Evolutionary conservation across 306 rosid genomes (phyloP).

Genomic region (Cajanus cajan): DNA sequence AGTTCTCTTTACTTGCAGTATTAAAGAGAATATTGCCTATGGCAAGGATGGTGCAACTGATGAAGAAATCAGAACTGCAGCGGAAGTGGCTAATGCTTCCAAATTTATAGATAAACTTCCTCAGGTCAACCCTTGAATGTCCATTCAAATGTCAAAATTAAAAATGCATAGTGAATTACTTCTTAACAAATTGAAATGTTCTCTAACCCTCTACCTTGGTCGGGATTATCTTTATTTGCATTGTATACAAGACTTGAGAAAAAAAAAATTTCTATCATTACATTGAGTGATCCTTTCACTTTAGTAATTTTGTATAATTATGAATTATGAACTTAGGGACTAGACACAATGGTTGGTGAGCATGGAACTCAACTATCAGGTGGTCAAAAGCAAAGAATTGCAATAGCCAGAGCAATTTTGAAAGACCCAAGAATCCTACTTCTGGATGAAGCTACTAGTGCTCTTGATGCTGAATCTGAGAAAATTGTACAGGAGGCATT

Average conservation of each 20-base stretch:
- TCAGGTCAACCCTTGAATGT: conserved; percentile 15
- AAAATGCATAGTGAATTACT: neutral
- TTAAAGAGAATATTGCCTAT: conserved; percentile 72
- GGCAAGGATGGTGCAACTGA: conserved; percentile 68
- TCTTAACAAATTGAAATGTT: neutral
- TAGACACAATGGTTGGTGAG: conserved; percentile 68
- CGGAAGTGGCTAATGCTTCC: conserved; percentile 35
- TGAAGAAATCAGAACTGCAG: conserved; percentile 40
- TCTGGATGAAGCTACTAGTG: conserved; percentile 61
- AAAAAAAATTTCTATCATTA: neutral
- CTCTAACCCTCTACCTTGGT: neutral
- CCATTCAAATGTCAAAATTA: neutral
- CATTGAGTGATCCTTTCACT: neutral
- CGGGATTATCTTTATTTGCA: neutral
- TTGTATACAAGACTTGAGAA: neutral
- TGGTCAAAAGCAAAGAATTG: conserved; percentile 64
- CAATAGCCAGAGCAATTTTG: conserved; percentile 73
- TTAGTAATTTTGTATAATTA: neutral
- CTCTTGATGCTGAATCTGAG: conserved; percentile 73
- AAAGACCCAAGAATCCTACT: conserved; percentile 69
- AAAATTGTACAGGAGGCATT: conserved; percentile 64
- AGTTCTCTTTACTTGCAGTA: conserved; percentile 64
- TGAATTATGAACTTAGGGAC: conserved; percentile 40
- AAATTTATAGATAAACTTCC: conserved; percentile 40
- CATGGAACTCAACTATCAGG: conserved; percentile 76